Evolutionary conservation across 768 basidiomycete species (phyloP).

Genomic region (Tylopilus cervinicoccineus): DNA sequence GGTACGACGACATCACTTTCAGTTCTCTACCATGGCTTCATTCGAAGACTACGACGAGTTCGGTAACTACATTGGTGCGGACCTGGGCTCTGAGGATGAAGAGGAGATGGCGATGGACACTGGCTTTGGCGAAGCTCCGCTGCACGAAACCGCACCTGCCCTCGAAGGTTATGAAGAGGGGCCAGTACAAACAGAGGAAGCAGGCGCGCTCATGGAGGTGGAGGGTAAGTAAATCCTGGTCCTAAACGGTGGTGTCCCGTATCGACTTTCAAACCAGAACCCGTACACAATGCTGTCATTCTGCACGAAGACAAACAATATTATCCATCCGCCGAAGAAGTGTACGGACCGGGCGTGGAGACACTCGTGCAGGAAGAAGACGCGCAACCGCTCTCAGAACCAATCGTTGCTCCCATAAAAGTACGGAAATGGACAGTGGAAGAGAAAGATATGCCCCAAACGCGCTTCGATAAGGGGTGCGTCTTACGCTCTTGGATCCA

Average conservation of each 20-base stretch:
- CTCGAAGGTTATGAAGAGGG: conserved; percentile 86
- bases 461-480: conserved; percentile 96
- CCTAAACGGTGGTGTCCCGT: not conserved
- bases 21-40: conserved; percentile 43
- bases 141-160: conserved; percentile 44
- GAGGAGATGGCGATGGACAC: conserved; percentile 53
- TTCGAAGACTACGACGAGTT: conserved; percentile 88
- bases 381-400: conserved; percentile 90
- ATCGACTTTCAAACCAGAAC: conserved; percentile 45
- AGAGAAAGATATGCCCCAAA: conserved; percentile 93
- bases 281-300: conserved; percentile 75
- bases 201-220: conserved; percentile 76
- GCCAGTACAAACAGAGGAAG: conserved; percentile 50
- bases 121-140: conserved; percentile 38
- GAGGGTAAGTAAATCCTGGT: conserved; percentile 52
- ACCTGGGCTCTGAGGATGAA: conserved; percentile 81
- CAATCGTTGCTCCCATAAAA: conserved; percentile 93
- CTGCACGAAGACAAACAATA: conserved; percentile 98
- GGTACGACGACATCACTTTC: not conserved
- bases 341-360: conserved; percentile 93
- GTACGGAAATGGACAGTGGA: conserved; percentile 92
- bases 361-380: conserved; percentile 98
- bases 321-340: conserved; percentile 87
- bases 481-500: conserved; percentile 22
- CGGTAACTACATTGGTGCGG: conserved; percentile 96